Conservation (phyloP, 345 rosid genomes). For the Microcos paniculata region DNA sequence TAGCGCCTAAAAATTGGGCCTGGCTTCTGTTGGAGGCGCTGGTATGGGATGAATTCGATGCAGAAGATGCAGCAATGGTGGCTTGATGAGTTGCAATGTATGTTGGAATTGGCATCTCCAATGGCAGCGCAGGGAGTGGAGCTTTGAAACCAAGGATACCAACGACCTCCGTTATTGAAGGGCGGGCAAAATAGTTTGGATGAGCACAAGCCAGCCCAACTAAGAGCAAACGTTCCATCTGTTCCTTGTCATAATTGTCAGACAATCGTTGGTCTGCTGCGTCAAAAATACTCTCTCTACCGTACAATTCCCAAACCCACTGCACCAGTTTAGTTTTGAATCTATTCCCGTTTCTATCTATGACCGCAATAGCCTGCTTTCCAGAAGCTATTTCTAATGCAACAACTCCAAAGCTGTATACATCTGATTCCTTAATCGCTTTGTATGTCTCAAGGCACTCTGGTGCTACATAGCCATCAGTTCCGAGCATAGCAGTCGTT, state of each 20-base stretch:
- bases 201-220: conserved; percentile 65
- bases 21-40: too few relatives aligned
- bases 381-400: too few relatives aligned
- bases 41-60: background rate
- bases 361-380: conserved; percentile 26
- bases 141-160: conserved; percentile 46
- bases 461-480: conserved; percentile 47
- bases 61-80: background rate
- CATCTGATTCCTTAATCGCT: conserved; percentile 46
- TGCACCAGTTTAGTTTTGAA: conserved; percentile 43
- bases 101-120: conserved; percentile 40
- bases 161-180: conserved; percentile 47
- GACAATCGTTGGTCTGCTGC: conserved; percentile 12
- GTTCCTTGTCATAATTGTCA: conserved; percentile 31
- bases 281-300: conserved; percentile 17
- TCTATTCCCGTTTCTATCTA: background rate
- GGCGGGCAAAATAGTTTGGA: conserved; percentile 42
- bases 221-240: conserved; percentile 38
- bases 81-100: background rate
- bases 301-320: conserved; percentile 49
- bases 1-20: too few relatives aligned
- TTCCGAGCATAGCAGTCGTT: conserved; percentile 49
- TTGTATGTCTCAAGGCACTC: conserved; percentile 46
- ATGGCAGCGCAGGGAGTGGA: conserved; percentile 39
- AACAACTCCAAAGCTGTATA: conserved; percentile 46